phyloP scores from a whole-genome alignment of 139 green algal genomes.

The Mesostigma viride region DNA sequence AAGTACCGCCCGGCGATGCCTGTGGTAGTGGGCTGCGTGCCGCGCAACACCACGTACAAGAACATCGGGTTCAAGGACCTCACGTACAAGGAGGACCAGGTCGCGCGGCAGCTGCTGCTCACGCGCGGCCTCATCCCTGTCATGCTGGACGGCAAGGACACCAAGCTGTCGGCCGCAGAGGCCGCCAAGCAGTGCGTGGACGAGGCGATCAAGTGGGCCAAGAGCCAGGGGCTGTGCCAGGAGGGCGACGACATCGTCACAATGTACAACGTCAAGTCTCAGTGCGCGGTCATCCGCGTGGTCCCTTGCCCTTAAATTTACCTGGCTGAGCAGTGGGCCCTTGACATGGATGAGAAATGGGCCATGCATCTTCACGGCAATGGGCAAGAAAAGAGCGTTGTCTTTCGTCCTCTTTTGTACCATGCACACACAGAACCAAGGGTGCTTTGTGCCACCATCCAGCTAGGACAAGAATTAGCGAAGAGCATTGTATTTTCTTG shows the following conservation, averaged over 20 bases:
- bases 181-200: neutral
- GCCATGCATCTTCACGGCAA: too few relatives aligned
- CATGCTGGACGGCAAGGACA: constrained; percentile 2
- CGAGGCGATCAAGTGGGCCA: neutral
- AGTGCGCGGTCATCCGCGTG: constrained; percentile 9
- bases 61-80: constrained; percentile 18
- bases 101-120: constrained; percentile 22
- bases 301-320: too few relatives aligned
- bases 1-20: constrained; percentile 28
- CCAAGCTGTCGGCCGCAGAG: neutral
- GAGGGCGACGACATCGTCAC: neutral
- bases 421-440: too few relatives aligned
- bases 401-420: too few relatives aligned
- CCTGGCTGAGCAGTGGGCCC: too few relatives aligned
- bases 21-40: constrained; percentile 27
- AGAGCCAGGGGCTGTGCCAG: neutral
- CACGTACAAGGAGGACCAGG: neutral
- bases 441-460: too few relatives aligned
- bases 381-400: too few relatives aligned
- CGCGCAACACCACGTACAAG: neutral
- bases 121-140: constrained; percentile 20
- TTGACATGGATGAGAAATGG: too few relatives aligned
- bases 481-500: too few relatives aligned
- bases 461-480: too few relatives aligned
- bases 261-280: neutral